These are phyloP conservation scores for Hypoxylon lenormandii DNA, from an alignment of 495 filamentous ascomycete genomes.

Conservation along the genomic window DNA sequence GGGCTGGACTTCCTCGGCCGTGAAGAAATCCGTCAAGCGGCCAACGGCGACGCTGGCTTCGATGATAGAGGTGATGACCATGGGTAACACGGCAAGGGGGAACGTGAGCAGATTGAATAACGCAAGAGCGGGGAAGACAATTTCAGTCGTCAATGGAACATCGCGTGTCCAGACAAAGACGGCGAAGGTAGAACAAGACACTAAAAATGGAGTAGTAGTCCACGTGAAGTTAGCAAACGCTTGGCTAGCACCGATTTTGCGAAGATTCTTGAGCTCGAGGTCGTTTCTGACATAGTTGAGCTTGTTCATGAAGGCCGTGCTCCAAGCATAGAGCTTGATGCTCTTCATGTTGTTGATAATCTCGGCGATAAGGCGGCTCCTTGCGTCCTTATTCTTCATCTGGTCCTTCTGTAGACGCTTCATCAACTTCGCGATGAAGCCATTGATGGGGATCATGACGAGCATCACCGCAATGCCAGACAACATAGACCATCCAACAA, in stretches of 20 bases:
- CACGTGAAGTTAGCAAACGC: conserved; percentile 97
- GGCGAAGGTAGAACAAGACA: conserved; percentile 95
- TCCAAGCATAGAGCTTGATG: conserved; percentile 99
- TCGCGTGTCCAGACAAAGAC: conserved; percentile 89
- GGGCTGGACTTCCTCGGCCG: conserved; percentile 87
- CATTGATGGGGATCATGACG: conserved; percentile 96
- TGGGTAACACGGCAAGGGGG: conserved; percentile 91
- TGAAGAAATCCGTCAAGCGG: conserved; percentile 86
- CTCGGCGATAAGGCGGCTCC: conserved; percentile 93
- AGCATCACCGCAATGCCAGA: conserved; percentile 98
- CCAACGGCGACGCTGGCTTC: conserved; percentile 93
- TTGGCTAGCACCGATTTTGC: conserved; percentile 93
- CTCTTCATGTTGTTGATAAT: conserved; percentile 99
- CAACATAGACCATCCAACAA: conserved; percentile 92
- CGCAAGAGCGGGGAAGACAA: conserved; percentile 92
- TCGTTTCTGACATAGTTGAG: conserved; percentile 95
- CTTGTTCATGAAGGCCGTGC: conserved; percentile 95
- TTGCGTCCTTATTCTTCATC: conserved; percentile 99
- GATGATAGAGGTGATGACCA: conserved; percentile 97
- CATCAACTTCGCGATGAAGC: conserved; percentile 90
- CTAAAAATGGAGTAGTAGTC: conserved; percentile 99
- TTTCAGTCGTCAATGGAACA: conserved; percentile 85
- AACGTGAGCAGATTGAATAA: conserved; percentile 95
- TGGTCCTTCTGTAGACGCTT: conserved; percentile 93
- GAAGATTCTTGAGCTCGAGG: conserved; percentile 90